Evolutionary conservation across 371 early-diverging fungal genomes (phyloP).

Genomic region (Parasitella parasitica): DNA sequence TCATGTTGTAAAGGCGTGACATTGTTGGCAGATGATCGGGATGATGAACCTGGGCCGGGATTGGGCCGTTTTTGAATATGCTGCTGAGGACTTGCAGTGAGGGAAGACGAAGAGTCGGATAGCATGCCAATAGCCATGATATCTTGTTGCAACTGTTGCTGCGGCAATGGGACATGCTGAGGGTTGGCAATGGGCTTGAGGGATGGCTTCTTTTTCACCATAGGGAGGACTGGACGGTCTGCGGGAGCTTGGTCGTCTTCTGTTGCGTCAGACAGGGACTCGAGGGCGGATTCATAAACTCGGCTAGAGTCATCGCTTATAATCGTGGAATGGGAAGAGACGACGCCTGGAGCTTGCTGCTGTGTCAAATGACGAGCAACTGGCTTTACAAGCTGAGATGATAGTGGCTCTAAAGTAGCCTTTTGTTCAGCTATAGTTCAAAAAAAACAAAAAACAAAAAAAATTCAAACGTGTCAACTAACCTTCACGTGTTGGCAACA

Average conservation of each 20-base stretch:
- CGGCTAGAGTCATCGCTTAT: slow-evolving; percentile 6
- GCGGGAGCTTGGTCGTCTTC: background rate
- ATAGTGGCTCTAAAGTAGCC: background rate
- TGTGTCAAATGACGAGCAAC: background rate
- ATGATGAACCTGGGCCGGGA: background rate
- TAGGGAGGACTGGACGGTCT: background rate
- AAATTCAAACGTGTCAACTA: background rate
- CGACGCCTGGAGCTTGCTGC: background rate
- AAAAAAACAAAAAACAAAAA: too few relatives aligned
- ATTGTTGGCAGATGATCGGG: background rate
- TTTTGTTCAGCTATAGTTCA: too few relatives aligned
- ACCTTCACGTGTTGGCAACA: slow-evolving; percentile 9
- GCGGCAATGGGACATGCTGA: background rate
- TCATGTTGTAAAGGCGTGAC: background rate
- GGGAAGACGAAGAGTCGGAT: background rate
- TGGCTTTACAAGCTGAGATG: background rate
- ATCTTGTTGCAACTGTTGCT: background rate
- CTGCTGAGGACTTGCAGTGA: background rate
- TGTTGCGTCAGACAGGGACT: slow-evolving; percentile 6
- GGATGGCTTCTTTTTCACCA: background rate
- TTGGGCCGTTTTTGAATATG: background rate
- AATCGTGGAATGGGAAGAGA: background rate
- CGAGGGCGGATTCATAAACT: slow-evolving; percentile 16
- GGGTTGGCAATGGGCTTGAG: background rate
- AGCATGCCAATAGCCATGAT: background rate